Conservation (phyloP, 2,329 filamentous ascomycete species). For the Penicillium sp. region DNA sequence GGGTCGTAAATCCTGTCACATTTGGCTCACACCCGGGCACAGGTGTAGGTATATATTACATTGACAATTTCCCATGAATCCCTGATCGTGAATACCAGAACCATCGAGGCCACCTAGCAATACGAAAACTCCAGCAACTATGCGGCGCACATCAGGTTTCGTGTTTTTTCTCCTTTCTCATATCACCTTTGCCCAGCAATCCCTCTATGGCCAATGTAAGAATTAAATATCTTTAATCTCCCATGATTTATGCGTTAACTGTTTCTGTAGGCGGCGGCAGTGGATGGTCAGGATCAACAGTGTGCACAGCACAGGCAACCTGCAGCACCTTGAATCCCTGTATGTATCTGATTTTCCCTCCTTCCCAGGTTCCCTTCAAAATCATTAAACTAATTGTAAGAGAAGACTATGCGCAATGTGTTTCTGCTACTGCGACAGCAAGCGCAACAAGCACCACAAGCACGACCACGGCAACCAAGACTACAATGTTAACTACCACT, state of each 20-base stretch:
- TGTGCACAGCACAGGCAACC: slow-evolving; percentile 5
- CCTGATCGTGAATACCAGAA: background rate
- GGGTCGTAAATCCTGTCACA: background rate
- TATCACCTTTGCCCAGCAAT: slow-evolving; percentile 4
- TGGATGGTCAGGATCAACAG: slow-evolving; percentile 9
- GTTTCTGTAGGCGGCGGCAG: slow-evolving; percentile 7
- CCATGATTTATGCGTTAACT: background rate
- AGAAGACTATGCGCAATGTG: slow-evolving; percentile 10
- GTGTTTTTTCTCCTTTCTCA: background rate
- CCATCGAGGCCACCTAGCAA: background rate
- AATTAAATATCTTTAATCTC: too few relatives aligned
- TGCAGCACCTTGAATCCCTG: slow-evolving; percentile 11
- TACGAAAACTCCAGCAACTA: background rate
- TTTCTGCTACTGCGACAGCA: slow-evolving; percentile 4
- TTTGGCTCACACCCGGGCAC: background rate
- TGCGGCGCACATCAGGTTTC: background rate
- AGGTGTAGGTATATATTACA: background rate
- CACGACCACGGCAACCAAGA: background rate
- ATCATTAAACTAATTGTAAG: background rate
- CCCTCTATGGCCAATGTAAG: slow-evolving; percentile 10
- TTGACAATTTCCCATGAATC: background rate
- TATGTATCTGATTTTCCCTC: background rate
- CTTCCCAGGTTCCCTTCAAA: background rate
- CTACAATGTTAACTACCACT: background rate
- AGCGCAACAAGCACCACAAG: background rate